Percentiles rank a stretch among this genome's conserved stretches.
phyloP scores from a whole-genome alignment of 2,329 filamentous ascomycete genomes.

The Calonectria henricotiae region DNA sequence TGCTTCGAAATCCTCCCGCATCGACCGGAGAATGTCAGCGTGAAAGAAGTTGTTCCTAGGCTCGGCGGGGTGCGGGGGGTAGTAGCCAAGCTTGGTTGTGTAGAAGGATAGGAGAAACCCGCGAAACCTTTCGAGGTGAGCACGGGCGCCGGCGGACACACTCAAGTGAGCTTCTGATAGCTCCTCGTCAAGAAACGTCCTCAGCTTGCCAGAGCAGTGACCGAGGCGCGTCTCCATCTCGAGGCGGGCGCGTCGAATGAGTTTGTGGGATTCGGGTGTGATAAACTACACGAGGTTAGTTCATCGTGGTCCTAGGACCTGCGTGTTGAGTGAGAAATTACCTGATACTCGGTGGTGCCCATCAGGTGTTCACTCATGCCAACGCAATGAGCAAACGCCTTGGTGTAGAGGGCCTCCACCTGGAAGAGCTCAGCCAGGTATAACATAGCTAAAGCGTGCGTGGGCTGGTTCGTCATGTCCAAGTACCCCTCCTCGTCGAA shows the following conservation, averaged over 20 bases:
- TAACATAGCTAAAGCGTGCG: slow-evolving; percentile 79
- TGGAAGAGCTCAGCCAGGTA: slow-evolving; percentile 79
- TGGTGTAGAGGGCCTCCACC: slow-evolving; percentile 77
- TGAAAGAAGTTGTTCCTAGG: slow-evolving; percentile 65
- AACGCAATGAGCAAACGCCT: slow-evolving; percentile 84
- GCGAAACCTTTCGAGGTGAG: slow-evolving; percentile 82
- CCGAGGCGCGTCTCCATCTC: slow-evolving; percentile 78
- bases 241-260: slow-evolving; percentile 74
- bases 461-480: slow-evolving; percentile 76
- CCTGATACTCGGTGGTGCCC: slow-evolving; percentile 73
- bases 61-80: slow-evolving; percentile 73
- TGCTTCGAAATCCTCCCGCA: slow-evolving; percentile 80
- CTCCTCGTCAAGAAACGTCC: slow-evolving; percentile 81
- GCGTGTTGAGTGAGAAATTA: slow-evolving; percentile 58
- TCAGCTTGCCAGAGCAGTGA: slow-evolving; percentile 72
- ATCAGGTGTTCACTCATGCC: slow-evolving; percentile 80
- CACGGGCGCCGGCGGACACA: slow-evolving; percentile 72
- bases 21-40: slow-evolving; percentile 71
- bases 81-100: slow-evolving; percentile 78
- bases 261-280: slow-evolving; percentile 72
- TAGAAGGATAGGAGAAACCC: slow-evolving; percentile 80
- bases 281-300: slow-evolving; percentile 62
- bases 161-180: slow-evolving; percentile 78
- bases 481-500: slow-evolving; percentile 80
- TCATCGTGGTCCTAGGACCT: slow-evolving; percentile 27